A percentile compares a stretch with the other conserved stretches of the same genome.
phyloP scores from a whole-genome alignment of 306 rosid species.

The Carpinus viminea region DNA sequence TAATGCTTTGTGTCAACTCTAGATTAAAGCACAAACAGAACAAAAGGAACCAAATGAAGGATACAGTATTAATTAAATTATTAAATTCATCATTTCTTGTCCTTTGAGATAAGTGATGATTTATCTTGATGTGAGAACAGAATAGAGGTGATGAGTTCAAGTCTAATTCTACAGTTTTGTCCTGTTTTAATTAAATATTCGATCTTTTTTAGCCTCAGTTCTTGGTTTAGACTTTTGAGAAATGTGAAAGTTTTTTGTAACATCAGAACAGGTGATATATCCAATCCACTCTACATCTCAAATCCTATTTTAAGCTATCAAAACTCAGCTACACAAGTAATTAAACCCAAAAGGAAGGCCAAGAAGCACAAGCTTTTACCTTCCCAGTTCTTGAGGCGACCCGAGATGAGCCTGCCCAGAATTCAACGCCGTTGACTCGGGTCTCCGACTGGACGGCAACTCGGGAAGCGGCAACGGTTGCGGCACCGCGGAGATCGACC shows the following conservation, averaged over 20 bases:
- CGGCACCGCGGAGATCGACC: slow-evolving; percentile 49
- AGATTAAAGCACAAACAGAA: not conserved
- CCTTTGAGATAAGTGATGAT: no score
- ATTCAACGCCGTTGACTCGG: slow-evolving; percentile 26
- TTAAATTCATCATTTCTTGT: no score
- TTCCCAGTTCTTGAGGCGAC: slow-evolving; percentile 32
- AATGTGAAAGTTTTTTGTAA: not conserved
- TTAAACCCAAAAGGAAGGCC: no score
- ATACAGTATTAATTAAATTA: not conserved
- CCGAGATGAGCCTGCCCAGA: slow-evolving; percentile 25
- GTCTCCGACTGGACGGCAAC: slow-evolving; percentile 33
- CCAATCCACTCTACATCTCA: no score
- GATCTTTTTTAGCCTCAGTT: no score
- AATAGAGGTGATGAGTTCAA: no score
- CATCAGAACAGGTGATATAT: no score
- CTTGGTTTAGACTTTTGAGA: not conserved
- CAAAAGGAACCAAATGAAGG: not conserved
- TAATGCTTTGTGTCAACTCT: not conserved
- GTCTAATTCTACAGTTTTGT: no score
- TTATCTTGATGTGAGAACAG: no score
- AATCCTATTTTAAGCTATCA: no score
- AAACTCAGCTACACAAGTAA: no score
- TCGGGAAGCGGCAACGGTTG: slow-evolving; percentile 76
- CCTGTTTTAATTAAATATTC: no score
- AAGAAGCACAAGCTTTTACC: slow-evolving; percentile 38